phyloP scores from a whole-genome alignment of 23 red algal genomes.

The Gracilaria vermiculophylla region DNA sequence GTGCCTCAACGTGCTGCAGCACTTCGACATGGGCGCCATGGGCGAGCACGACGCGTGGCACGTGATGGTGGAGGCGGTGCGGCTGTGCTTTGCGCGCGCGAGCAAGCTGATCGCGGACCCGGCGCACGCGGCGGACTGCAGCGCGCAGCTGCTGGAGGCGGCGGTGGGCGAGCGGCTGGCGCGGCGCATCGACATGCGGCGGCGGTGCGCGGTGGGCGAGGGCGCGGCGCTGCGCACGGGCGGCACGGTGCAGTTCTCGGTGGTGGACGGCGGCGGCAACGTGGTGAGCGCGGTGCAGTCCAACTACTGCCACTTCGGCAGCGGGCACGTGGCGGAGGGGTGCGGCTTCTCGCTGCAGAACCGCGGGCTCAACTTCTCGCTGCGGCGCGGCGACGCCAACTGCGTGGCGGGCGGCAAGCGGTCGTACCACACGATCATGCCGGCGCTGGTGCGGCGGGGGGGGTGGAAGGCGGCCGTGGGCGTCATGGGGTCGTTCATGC shows the following conservation, averaged over 20 bases:
- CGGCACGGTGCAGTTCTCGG: conserved; percentile 97
- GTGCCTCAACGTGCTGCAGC: conserved; percentile 73
- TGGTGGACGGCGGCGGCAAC: conserved; percentile 83
- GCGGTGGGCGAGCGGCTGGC: conserved; percentile 20
- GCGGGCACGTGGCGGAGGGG: conserved; percentile 68
- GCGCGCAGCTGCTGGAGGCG: conserved; percentile 13
- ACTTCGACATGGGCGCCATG: not conserved
- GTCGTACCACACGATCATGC: conserved; percentile 98
- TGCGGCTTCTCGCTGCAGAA: conserved; percentile 94
- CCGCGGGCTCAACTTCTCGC: conserved; percentile 84
- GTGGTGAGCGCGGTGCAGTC: conserved; percentile 82
- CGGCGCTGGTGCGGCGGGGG: conserved; percentile 49
- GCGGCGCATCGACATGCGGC: not conserved
- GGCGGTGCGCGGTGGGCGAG: not conserved
- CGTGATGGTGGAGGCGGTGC: conserved; percentile 76
- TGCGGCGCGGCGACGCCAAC: conserved; percentile 45
- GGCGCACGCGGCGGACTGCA: not conserved
- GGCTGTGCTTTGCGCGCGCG: conserved; percentile 53
- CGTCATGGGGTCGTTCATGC: conserved; percentile 93
- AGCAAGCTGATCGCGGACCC: conserved; percentile 51
- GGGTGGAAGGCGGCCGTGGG: conserved; percentile 77
- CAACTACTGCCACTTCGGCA: conserved; percentile 89
- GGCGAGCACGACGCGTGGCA: conserved; percentile 41
- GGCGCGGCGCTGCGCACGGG: not conserved
- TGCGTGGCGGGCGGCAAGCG: conserved; percentile 45